Evolutionary conservation across 768 basidiomycete species (phyloP), one percentile per base, ranked within the genome.

Genomic region (Termitomyces sp.): DNA sequence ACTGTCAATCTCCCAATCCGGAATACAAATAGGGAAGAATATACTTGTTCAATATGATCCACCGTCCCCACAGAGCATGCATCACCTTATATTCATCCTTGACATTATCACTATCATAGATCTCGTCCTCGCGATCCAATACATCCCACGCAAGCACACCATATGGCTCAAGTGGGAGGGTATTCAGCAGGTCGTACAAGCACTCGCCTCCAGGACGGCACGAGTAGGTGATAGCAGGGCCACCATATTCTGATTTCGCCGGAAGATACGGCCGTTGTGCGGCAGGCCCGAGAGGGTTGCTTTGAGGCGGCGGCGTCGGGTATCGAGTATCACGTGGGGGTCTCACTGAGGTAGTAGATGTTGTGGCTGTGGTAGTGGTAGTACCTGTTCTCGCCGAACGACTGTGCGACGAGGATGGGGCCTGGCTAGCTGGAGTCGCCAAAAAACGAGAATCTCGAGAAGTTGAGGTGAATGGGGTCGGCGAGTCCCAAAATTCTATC

Each of bases 21-120:
- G 44, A 19, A 35, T 9, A 35, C 40, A 51, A 6, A 57, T 16
- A 40, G 48, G n/a, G 35, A 21, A 14, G 2, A 27, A 43, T 74
- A 49, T 48, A 85, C 86, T 82, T 71, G 63, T 88, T 78, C 32
- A 85, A 66, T 50, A 84, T 69, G 3, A 90, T 87, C 89, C 89
- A 92, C 51, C 90, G 67, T 12, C 75, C 82, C 90, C 90, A 92
- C 12, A 92, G 70, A 5, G 89, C 87, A 54, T 84, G 82, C 75
- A 92, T 87, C 7, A 90, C 84, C 67, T 92, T 92, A 57, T 87
- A 83, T 59, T 90, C 87, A 56, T 90, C 89, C 40, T 75, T 75
- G 11, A 90, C 74, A 63, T 90, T 84, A 58, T 89, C 85, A 44
- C 80, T 72, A 59, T 90, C 86, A 56, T 83, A 90, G 0, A 92